These are phyloP conservation scores for Claviceps pazoutovae DNA, from an alignment of 2,329 filamentous ascomycete genomes.

Conservation along the genomic window DNA sequence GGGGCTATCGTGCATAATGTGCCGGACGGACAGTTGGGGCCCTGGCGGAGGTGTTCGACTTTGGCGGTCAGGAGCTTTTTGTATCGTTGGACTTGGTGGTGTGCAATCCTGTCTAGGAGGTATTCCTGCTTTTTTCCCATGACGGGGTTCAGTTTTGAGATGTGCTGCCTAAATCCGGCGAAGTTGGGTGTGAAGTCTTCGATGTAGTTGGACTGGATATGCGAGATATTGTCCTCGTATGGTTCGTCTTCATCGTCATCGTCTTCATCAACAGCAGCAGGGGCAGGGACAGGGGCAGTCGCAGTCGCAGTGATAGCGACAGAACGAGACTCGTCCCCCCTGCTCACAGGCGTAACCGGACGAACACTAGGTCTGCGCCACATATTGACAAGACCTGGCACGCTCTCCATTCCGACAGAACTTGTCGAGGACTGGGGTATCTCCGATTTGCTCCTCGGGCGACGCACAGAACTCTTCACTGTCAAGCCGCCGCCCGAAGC, in stretches of 20 bases:
- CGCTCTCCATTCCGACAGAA: slow-evolving; percentile 18
- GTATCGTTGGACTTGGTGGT: slow-evolving; percentile 68
- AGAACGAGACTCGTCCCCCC: slow-evolving; percentile 9
- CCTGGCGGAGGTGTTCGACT: slow-evolving; percentile 53
- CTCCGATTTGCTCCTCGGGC: slow-evolving; percentile 42
- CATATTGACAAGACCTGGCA: slow-evolving; percentile 33
- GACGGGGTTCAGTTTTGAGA: slow-evolving; percentile 59
- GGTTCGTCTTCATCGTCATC: slow-evolving; percentile 37
- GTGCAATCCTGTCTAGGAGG: slow-evolving; percentile 67
- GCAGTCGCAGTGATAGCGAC: not conserved
- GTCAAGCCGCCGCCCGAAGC: slow-evolving; percentile 27
- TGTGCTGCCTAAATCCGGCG: slow-evolving; percentile 63
- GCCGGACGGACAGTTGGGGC: slow-evolving; percentile 47
- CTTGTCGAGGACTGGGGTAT: slow-evolving; percentile 25
- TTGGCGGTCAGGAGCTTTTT: slow-evolving; percentile 59
- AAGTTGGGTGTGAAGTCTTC: slow-evolving; percentile 58
- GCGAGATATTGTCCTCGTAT: slow-evolving; percentile 45
- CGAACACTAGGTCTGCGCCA: slow-evolving; percentile 40
- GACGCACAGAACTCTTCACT: slow-evolving; percentile 35
- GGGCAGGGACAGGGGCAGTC: not conserved
- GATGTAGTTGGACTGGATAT: slow-evolving; percentile 47
- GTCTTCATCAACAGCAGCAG: not conserved
- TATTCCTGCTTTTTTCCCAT: slow-evolving; percentile 42
- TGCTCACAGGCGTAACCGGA: slow-evolving; percentile 35
- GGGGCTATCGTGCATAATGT: slow-evolving; percentile 42